These are phyloP conservation scores for Saprolegnia parasitica DNA, from an alignment of 352 stramenopile species.

Conservation along the genomic window DNA sequence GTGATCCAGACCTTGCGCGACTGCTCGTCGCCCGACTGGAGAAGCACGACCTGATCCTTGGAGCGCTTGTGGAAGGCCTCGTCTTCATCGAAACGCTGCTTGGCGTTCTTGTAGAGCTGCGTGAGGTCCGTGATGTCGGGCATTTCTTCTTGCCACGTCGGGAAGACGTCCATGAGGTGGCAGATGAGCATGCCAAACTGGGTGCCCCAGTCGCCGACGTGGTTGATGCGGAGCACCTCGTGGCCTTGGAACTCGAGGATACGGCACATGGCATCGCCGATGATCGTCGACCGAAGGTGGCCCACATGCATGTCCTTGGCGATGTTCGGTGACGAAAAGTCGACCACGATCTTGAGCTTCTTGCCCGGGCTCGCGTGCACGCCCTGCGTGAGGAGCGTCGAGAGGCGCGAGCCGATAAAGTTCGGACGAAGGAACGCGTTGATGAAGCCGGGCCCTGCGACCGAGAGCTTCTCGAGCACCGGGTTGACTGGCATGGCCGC, in stretches of 20 bases:
- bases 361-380: slow-evolving; percentile 82
- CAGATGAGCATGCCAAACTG: slow-evolving; percentile 99
- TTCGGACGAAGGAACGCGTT: slow-evolving; percentile 90
- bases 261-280: slow-evolving; percentile 80
- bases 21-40: slow-evolving; percentile 92
- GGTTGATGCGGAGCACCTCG: slow-evolving; percentile 78
- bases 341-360: slow-evolving; percentile 62
- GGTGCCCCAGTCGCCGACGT: slow-evolving; percentile 83
- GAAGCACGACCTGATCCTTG: slow-evolving; percentile 95
- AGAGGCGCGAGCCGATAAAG: slow-evolving; percentile 70
- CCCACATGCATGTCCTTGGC: slow-evolving; percentile 88
- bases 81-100: slow-evolving; percentile 96
- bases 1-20: slow-evolving; percentile 79
- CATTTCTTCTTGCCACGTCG: slow-evolving; percentile 85
- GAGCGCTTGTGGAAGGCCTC: slow-evolving; percentile 95
- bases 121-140: slow-evolving; percentile 98
- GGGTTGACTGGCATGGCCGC: slow-evolving; percentile 72
- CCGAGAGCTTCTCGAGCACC: slow-evolving; percentile 84
- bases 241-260: slow-evolving; percentile 85
- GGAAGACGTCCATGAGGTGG: slow-evolving; percentile 98
- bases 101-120: slow-evolving; percentile 82
- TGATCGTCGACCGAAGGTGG: slow-evolving; percentile 89
- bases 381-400: slow-evolving; percentile 67
- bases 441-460: slow-evolving; percentile 97
- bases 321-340: slow-evolving; percentile 86